Percentiles rank a stretch among this genome's conserved stretches.
Evolutionary conservation across 1,284 basidiomycete genomes (phyloP).

Genomic region (Bondarzewia mesenterica): DNA sequence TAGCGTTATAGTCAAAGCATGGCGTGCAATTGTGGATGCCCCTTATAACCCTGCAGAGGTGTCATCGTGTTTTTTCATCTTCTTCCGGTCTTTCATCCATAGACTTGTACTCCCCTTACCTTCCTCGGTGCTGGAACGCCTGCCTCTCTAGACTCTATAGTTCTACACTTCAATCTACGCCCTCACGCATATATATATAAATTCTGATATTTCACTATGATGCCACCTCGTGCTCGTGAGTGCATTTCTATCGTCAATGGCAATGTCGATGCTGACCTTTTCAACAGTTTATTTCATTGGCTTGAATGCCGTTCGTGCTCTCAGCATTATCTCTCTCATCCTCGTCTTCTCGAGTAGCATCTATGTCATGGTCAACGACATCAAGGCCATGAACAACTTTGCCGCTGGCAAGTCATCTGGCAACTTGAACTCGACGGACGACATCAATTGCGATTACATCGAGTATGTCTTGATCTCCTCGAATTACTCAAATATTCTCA

Average conservation of each 20-base stretch:
- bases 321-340: constrained; percentile 75
- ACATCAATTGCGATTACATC: constrained; percentile 69
- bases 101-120: not conserved
- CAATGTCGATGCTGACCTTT: not conserved
- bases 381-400: constrained; percentile 68
- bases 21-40: not conserved
- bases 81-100: not conserved
- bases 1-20: no score
- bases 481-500: no score
- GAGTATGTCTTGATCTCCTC: constrained; percentile 38
- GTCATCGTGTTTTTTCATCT: not conserved
- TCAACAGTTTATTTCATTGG: constrained; percentile 62
- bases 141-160: constrained; percentile 3
- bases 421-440: constrained; percentile 19
- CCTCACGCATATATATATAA: constrained; percentile 1
- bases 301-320: constrained; percentile 68
- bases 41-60: not conserved
- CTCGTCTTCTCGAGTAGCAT: constrained; percentile 79
- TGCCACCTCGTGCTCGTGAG: constrained; percentile 32
- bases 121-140: constrained; percentile 15
- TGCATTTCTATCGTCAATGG: constrained; percentile 3
- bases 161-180: not conserved
- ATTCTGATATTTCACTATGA: constrained; percentile 16
- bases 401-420: constrained; percentile 29
- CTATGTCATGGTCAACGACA: constrained; percentile 71